Evolutionary conservation across 169 alveolate genomes (phyloP).

Genomic region (Plasmodium blacklocki): DNA sequence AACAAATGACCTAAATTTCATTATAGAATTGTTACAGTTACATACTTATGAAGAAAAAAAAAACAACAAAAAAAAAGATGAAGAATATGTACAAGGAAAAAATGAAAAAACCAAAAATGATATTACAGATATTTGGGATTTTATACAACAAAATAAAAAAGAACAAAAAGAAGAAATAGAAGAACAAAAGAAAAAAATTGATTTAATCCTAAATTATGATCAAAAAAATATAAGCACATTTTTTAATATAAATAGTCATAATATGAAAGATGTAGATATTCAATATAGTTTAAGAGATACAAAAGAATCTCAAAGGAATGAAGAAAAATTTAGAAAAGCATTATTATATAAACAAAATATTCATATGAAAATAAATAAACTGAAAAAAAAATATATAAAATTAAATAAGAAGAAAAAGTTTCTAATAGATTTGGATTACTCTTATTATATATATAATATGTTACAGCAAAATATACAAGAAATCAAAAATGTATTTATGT

Average conservation of each 20-base stretch:
- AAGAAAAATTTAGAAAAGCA: constrained; percentile 46
- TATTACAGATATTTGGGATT: constrained; percentile 53
- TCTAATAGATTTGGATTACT: constrained; percentile 23
- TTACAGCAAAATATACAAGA: constrained; percentile 13
- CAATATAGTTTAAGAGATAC: constrained; percentile 54
- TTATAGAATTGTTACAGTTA: neutral
- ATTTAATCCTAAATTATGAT: constrained; percentile 34
- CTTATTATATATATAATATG: constrained; percentile 16
- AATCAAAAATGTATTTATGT: constrained; percentile 14
- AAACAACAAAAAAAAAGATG: neutral
- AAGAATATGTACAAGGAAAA: no score
- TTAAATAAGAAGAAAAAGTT: constrained; percentile 47
- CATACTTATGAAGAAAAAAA: neutral
- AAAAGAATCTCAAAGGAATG: constrained; percentile 41
- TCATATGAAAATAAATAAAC: constrained; percentile 34
- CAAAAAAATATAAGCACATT: constrained; percentile 24
- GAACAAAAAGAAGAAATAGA: constrained; percentile 39
- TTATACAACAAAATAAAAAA: constrained; percentile 40
- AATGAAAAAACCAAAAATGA: constrained; percentile 1
- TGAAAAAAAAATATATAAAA: constrained; percentile 29
- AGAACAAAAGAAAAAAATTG: constrained; percentile 42
- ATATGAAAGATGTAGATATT: constrained; percentile 38
- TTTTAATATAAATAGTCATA: constrained; percentile 18
- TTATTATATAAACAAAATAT: constrained; percentile 47
- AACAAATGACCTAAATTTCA: constrained; percentile 6